A percentile compares a stretch with the other conserved stretches of the same genome.
Conservation (phyloP, 306 rosid genomes). For the Echinosophora koreensis region DNA sequence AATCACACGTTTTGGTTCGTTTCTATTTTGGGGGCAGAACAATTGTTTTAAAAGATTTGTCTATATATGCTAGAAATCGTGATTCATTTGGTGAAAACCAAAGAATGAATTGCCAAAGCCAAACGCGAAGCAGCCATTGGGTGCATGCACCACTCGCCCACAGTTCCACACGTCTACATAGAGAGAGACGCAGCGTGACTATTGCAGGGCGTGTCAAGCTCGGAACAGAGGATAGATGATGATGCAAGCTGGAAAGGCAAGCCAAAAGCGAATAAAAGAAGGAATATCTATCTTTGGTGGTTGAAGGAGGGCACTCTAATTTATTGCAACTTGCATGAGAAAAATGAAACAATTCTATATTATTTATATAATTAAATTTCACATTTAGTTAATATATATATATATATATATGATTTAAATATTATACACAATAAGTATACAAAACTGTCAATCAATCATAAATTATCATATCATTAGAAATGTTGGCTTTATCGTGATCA, state of each 20-base stretch:
- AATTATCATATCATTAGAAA: too few species aligned
- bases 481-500: too few species aligned
- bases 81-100: not conserved
- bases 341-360: too few species aligned
- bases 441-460: too few species aligned
- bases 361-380: too few species aligned
- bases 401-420: too few species aligned
- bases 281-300: slow-evolving; percentile 1
- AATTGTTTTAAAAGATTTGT: too few species aligned
- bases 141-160: slow-evolving; percentile 22
- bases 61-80: not conserved
- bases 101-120: not conserved
- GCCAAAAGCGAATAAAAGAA: not conserved
- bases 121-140: slow-evolving; percentile 11
- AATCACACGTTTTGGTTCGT: too few species aligned
- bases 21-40: not conserved
- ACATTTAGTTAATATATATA: too few species aligned
- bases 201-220: not conserved
- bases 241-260: not conserved
- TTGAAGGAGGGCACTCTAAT: not conserved
- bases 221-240: not conserved
- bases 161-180: not conserved
- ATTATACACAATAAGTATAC: too few species aligned
- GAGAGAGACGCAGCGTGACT: not conserved
- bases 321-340: not conserved